These are phyloP conservation scores for Raphidocelis subcapitata DNA, from an alignment of 139 green algal genomes.

Conservation along the genomic window DNA sequence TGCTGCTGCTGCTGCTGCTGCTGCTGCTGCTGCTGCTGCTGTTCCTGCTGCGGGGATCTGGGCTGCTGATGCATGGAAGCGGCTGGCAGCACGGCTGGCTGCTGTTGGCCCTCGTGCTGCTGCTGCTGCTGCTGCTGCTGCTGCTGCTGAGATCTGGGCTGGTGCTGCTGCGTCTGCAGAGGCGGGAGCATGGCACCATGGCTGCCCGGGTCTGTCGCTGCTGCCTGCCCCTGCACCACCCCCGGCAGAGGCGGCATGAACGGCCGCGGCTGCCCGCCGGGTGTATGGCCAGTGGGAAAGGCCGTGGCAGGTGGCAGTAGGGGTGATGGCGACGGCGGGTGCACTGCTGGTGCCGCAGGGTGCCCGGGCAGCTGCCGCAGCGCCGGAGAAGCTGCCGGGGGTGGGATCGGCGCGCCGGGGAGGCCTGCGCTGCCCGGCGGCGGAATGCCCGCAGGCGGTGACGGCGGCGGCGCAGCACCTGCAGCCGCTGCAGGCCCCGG, in stretches of 20 bases:
- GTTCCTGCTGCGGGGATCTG: neutral
- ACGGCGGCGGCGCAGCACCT: too few relatives aligned
- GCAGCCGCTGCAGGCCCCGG: too few relatives aligned
- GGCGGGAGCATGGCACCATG: too few relatives aligned
- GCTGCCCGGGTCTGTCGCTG: too few relatives aligned
- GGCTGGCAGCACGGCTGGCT: neutral
- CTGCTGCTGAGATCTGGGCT: too few relatives aligned
- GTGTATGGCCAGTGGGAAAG: neutral
- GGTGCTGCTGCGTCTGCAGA: neutral
- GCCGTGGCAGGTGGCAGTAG: neutral
- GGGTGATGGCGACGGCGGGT: neutral
- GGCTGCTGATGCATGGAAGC: neutral
- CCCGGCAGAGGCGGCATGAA: neutral
- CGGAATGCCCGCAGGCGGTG: too few relatives aligned
- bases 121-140: conserved; percentile 6
- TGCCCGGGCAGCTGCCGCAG: conserved; percentile 1
- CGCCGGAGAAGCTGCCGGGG: conserved; percentile 2
- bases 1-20: neutral
- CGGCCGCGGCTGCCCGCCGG: neutral
- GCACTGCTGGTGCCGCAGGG: neutral
- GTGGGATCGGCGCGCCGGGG: neutral
- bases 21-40: conserved; percentile 8
- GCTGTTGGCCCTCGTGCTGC: neutral
- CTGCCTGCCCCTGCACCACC: neutral
- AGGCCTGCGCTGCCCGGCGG: neutral